phyloP scores from a whole-genome alignment of 2,329 filamentous ascomycete species.

The Cladophialophora carrionii region DNA sequence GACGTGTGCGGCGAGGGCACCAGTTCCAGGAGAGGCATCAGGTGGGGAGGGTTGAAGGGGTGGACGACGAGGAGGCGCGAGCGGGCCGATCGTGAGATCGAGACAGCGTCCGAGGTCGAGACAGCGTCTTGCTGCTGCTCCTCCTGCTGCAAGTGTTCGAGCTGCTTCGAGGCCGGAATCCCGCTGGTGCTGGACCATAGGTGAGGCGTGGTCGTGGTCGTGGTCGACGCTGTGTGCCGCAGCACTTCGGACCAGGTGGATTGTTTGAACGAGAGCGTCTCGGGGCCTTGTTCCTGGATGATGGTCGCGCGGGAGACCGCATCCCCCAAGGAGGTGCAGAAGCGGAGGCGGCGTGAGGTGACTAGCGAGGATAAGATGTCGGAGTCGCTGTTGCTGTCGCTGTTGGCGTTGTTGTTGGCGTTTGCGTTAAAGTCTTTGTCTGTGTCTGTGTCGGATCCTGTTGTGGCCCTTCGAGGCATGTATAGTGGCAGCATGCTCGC shows the following conservation, averaged over 20 bases:
- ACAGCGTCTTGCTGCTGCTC: too few species aligned
- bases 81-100: not conserved
- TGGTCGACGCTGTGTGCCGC: conserved; percentile 46
- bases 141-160: conserved; percentile 46
- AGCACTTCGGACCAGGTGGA: conserved; percentile 58
- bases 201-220: conserved; percentile 43
- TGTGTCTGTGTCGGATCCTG: conserved; percentile 1
- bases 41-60: conserved; percentile 65
- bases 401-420: not conserved
- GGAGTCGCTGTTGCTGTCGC: too few species aligned
- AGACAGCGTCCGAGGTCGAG: not conserved
- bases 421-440: conserved; percentile 37
- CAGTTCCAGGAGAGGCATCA: conserved; percentile 64
- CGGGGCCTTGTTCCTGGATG: conserved; percentile 64
- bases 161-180: conserved; percentile 59
- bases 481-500: conserved; percentile 49
- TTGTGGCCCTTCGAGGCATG: conserved; percentile 38
- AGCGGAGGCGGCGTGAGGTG: conserved; percentile 41
- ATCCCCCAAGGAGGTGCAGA: conserved; percentile 43
- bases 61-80: conserved; percentile 59
- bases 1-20: conserved; percentile 55
- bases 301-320: conserved; percentile 56
- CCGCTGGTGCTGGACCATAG: conserved; percentile 64
- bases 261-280: conserved; percentile 57
- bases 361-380: not conserved